Evolutionary conservation across 1,284 basidiomycete genomes (phyloP).

Genomic region (Puccinia hordei): DNA sequence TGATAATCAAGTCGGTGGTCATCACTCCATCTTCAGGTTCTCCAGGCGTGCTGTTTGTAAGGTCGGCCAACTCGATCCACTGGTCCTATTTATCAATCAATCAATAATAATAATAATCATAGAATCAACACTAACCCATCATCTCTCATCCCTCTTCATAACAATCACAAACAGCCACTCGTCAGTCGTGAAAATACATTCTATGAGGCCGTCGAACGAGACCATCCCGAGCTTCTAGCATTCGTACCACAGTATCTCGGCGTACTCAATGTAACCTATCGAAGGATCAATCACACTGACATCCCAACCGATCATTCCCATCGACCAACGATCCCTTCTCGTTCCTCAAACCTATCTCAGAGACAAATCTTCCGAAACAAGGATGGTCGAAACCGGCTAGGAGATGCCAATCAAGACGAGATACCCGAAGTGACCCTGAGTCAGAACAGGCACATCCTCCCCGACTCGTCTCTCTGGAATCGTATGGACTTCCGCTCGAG

Average conservation of each 20-base stretch:
- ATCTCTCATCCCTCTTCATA: too few species aligned
- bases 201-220: conserved; percentile 92
- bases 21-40: conserved; percentile 96
- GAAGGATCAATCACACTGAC: conserved; percentile 58
- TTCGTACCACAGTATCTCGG: conserved; percentile 97
- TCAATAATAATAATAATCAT: too few species aligned
- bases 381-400: conserved; percentile 13
- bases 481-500: conserved; percentile 51
- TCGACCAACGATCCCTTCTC: conserved; percentile 48
- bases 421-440: conserved; percentile 78
- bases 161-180: conserved; percentile 87
- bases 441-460: conserved; percentile 91
- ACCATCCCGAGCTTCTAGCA: conserved; percentile 82
- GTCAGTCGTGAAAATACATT: conserved; percentile 96
- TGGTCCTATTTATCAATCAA: too few species aligned
- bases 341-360: not conserved
- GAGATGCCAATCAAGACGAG: conserved; percentile 54
- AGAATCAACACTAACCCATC: conserved; percentile 39
- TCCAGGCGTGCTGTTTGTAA: conserved; percentile 98
- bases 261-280: conserved; percentile 96
- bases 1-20: conserved; percentile 95
- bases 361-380: conserved; percentile 56
- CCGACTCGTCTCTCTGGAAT: conserved; percentile 74
- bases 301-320: conserved; percentile 39
- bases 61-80: conserved; percentile 67